Conservation (phyloP, 176 grass and related monocot species). For the Oryza australiensis region DNA sequence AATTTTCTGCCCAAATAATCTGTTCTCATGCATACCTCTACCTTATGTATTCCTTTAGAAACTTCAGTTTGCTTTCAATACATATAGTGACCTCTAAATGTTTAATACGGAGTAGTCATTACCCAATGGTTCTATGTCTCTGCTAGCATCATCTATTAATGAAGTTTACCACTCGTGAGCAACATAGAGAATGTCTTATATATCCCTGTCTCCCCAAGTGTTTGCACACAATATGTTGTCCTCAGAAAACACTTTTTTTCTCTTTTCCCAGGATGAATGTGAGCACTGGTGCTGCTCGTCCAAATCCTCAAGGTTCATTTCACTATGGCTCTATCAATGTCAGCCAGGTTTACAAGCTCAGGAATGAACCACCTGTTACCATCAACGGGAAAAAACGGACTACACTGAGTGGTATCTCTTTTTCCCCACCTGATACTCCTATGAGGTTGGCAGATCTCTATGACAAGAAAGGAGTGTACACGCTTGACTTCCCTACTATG, state of each 20-base stretch:
- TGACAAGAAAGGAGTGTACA: constrained; percentile 64
- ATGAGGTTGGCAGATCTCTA: constrained; percentile 79
- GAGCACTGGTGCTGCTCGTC: constrained; percentile 83
- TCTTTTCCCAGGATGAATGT: constrained; percentile 68
- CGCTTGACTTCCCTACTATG: constrained; percentile 78
- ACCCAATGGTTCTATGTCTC: neutral
- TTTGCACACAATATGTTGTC: no score
- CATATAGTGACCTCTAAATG: neutral
- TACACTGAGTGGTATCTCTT: constrained; percentile 80
- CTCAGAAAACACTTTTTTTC: neutral
- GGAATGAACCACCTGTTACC: constrained; percentile 61
- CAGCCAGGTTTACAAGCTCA: constrained; percentile 77
- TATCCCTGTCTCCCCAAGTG: no score
- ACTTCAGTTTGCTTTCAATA: no score
- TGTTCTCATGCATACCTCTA: neutral
- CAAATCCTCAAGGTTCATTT: constrained; percentile 96
- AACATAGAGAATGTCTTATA: no score
- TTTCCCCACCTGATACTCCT: constrained; percentile 68
- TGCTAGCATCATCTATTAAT: neutral
- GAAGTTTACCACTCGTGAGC: no score
- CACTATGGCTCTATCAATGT: constrained; percentile 90
- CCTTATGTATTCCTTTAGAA: no score
- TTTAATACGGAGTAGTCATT: neutral
- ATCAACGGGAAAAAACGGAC: constrained; percentile 74
- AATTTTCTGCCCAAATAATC: constrained; percentile 1